Percentiles rank a stretch among this genome's conserved stretches.
These are phyloP conservation scores for Cyclocybe aegerita DNA, from an alignment of 768 basidiomycete species.

Conservation along the genomic window DNA sequence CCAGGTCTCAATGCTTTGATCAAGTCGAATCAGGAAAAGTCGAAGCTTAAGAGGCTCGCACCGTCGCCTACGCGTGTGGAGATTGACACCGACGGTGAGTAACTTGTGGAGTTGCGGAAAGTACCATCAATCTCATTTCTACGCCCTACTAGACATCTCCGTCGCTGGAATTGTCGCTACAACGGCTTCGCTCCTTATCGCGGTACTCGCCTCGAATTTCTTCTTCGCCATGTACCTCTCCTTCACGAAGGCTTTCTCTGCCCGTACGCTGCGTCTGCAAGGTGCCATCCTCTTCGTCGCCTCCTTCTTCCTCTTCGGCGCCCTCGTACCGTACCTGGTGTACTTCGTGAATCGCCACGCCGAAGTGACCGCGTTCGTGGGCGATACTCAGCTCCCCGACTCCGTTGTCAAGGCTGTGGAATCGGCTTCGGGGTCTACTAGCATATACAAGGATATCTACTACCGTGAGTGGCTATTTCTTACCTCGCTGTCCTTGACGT, in stretches of 20 bases:
- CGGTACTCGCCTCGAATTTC: constrained; percentile 20
- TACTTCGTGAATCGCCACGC: constrained; percentile 44
- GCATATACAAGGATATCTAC: constrained; percentile 41
- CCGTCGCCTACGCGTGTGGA: constrained; percentile 31
- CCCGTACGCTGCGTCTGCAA: constrained; percentile 16
- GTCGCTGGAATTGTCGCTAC: constrained; percentile 33
- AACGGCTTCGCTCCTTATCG: constrained; percentile 15
- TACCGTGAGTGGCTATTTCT: constrained; percentile 40
- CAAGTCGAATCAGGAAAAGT: constrained; percentile 40
- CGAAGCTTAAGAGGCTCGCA: constrained; percentile 26
- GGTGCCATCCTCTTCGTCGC: constrained; percentile 10
- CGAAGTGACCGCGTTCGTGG: constrained; percentile 41
- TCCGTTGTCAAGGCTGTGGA: constrained; percentile 35
- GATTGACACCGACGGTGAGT: constrained; percentile 37
- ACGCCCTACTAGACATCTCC: constrained; percentile 33
- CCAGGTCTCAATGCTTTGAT: constrained; percentile 41
- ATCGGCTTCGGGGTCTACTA: constrained; percentile 34
- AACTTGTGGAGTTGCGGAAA: not conserved
- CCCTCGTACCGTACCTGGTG: constrained; percentile 45
- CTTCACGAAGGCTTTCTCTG: constrained; percentile 11
- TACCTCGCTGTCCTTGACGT: not conserved
- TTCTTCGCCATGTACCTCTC: constrained; percentile 12
- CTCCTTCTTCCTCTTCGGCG: constrained; percentile 36
- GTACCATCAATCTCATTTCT: not conserved
- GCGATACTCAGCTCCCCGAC: constrained; percentile 32